A percentile compares a stretch with the other conserved stretches of the same genome.
These are phyloP conservation scores for Licmophora abbreviata DNA, from an alignment of 108 stramenopile genomes.

Conservation along the genomic window DNA sequence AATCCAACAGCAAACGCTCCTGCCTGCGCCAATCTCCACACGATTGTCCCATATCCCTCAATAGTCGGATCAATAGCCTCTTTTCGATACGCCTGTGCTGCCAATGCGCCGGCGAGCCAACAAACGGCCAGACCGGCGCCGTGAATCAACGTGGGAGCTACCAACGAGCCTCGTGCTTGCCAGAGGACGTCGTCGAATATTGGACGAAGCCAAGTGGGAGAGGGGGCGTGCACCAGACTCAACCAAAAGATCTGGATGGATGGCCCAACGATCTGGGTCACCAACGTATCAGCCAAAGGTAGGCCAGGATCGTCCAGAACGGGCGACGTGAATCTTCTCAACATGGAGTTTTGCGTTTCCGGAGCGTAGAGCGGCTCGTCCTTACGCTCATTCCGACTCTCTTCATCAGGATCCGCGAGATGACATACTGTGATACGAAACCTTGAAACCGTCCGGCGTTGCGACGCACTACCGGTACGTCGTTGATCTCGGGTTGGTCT, in stretches of 20 bases:
- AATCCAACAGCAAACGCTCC: constrained; percentile 71
- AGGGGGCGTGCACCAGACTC: constrained; percentile 29
- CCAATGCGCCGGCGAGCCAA: constrained; percentile 66
- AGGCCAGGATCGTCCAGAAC: constrained; percentile 63
- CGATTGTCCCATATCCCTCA: constrained; percentile 12
- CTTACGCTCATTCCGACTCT: too few species aligned
- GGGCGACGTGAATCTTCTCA: constrained; percentile 55
- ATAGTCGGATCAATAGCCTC: constrained; percentile 31
- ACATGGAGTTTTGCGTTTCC: too few species aligned
- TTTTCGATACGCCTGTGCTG: constrained; percentile 50
- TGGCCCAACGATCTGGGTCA: constrained; percentile 70
- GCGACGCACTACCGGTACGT: too few species aligned
- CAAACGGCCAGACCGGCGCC: constrained; percentile 72
- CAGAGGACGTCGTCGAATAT: constrained; percentile 16
- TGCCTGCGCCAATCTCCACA: constrained; percentile 42
- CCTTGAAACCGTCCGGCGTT: too few species aligned
- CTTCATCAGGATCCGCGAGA: too few species aligned
- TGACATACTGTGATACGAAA: too few species aligned
- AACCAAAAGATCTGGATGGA: constrained; percentile 58
- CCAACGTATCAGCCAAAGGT: constrained; percentile 53
- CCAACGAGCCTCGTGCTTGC: constrained; percentile 45
- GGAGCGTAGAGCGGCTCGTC: too few species aligned
- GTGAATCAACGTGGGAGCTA: constrained; percentile 70
- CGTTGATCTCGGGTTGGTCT: too few species aligned
- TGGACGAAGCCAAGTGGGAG: constrained; percentile 68